Conservation (phyloP, 23 red algal species). For the Gracilaria vermiculophylla region DNA sequence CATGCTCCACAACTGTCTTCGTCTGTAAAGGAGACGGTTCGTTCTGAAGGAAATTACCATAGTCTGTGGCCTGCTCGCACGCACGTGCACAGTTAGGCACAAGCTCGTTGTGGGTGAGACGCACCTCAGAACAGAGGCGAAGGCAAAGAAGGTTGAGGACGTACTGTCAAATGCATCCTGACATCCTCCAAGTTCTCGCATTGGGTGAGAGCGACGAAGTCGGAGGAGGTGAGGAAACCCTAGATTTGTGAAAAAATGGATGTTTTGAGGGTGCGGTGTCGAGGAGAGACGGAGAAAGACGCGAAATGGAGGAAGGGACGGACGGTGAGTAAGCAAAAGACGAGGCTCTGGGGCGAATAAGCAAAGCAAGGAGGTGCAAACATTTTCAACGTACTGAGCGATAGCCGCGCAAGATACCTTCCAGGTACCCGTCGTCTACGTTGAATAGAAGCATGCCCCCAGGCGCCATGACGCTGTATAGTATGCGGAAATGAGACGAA, state of each 20-base stretch:
- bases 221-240: conserved; percentile 81
- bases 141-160: not conserved
- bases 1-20: conserved; percentile 72
- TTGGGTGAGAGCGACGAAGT: conserved; percentile 90
- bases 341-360: not conserved
- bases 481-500: too few species aligned
- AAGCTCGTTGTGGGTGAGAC: not conserved
- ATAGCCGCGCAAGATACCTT: conserved; percentile 92
- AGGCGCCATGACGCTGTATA: conserved; percentile 57
- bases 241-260: not conserved
- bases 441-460: conserved; percentile 94
- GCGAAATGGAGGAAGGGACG: not conserved
- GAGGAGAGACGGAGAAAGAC: not conserved
- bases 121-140: not conserved
- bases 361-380: not conserved
- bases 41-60: conserved; percentile 84
- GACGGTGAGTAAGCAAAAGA: not conserved
- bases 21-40: conserved; percentile 90
- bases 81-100: not conserved
- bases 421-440: conserved; percentile 90
- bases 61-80: conserved; percentile 76
- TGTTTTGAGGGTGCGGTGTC: not conserved
- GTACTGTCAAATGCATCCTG: conserved; percentile 91
- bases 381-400: conserved; percentile 59
- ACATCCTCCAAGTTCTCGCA: conserved; percentile 96